Conservation (phyloP, 805 yeast genomes). For the Kodamaea jinghongensis region DNA sequence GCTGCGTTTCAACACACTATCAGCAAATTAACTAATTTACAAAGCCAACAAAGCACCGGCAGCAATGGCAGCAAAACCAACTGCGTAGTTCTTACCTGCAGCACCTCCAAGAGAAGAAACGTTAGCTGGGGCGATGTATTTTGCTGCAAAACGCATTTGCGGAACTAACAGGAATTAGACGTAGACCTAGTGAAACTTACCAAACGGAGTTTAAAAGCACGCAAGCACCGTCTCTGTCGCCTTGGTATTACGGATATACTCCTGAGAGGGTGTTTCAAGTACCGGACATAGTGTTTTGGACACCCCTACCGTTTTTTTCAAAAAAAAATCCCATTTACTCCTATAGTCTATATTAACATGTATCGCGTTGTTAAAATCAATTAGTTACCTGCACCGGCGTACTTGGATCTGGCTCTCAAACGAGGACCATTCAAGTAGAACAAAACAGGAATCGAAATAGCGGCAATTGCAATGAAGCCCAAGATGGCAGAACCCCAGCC, state of each 20-base stretch:
- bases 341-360: too few species aligned
- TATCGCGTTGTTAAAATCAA: too few species aligned
- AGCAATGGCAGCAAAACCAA: conserved; percentile 42
- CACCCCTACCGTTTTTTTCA: too few species aligned
- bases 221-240: too few species aligned
- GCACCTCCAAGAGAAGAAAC: conserved; percentile 39
- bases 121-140: conserved; percentile 29
- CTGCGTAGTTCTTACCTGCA: conserved; percentile 27
- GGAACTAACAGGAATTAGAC: too few species aligned
- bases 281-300: too few species aligned
- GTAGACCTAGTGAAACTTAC: too few species aligned
- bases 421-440: conserved; percentile 44
- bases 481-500: conserved; percentile 57
- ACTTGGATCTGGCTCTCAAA: conserved; percentile 43
- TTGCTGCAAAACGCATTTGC: too few species aligned
- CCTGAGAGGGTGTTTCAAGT: too few species aligned
- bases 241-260: too few species aligned
- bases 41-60: conserved; percentile 44
- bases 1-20: conserved; percentile 1
- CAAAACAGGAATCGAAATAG: conserved; percentile 48
- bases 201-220: too few species aligned
- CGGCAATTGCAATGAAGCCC: conserved; percentile 42
- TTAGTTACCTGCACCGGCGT: conserved; percentile 18
- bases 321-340: too few species aligned
- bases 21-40: conserved; percentile 11